A percentile compares a stretch with the other conserved stretches of the same genome.
phyloP scores from a whole-genome alignment of 2,329 filamentous ascomycete genomes.

The Herpotrichia juniperi region DNA sequence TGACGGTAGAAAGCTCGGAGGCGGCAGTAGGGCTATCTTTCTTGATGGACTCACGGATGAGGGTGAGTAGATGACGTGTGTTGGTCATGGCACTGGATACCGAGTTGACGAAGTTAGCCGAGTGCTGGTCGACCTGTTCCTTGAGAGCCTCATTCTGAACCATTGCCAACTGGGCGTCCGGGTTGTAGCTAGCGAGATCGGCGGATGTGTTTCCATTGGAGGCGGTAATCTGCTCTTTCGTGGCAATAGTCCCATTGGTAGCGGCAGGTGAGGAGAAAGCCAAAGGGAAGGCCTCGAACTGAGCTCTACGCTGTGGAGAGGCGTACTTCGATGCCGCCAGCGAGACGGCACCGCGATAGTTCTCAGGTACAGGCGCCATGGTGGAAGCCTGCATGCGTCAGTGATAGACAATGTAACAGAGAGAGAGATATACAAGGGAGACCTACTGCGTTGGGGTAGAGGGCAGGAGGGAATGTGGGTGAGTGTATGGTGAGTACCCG shows the following conservation, averaged over 20 bases:
- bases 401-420: neutral
- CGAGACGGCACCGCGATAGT: constrained; percentile 4
- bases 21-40: constrained; percentile 16
- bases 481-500: too few species aligned
- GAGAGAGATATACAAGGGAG: neutral
- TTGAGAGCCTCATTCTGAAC: constrained; percentile 23
- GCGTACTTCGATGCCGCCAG: constrained; percentile 18
- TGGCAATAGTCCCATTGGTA: constrained; percentile 20
- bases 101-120: constrained; percentile 18
- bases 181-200: constrained; percentile 6
- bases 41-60: constrained; percentile 25
- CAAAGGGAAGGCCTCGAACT: constrained; percentile 9
- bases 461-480: too few species aligned
- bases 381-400: neutral
- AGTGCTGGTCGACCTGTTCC: constrained; percentile 28
- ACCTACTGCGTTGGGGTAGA: too few species aligned
- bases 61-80: constrained; percentile 27
- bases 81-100: constrained; percentile 23
- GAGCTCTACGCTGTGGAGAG: constrained; percentile 9
- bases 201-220: neutral
- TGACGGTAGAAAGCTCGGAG: constrained; percentile 14
- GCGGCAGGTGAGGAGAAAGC: constrained; percentile 3
- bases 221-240: constrained; percentile 32
- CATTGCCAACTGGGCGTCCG: constrained; percentile 29
- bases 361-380: neutral